These are phyloP conservation scores for Tetrapyrgos nigripes DNA, from an alignment of 1,284 basidiomycete species.

Conservation along the genomic window DNA sequence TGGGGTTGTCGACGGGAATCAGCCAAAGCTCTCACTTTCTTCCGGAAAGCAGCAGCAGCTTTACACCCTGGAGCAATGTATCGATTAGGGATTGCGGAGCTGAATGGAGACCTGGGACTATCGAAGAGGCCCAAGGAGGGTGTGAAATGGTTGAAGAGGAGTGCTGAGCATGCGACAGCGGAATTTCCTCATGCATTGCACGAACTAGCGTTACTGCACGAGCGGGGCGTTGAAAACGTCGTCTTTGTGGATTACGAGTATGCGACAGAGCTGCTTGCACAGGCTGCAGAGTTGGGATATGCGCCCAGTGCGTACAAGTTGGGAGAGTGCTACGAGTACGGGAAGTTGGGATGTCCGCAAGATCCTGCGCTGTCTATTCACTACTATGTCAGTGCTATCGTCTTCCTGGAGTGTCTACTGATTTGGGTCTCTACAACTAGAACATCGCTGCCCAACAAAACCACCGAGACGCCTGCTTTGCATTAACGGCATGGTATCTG, in stretches of 20 bases:
- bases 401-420: background rate
- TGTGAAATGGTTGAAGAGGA: constrained; percentile 98
- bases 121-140: constrained; percentile 92
- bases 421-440: constrained; percentile 47
- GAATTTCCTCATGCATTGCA: constrained; percentile 98
- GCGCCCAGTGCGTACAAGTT: constrained; percentile 95
- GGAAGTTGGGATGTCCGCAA: constrained; percentile 98
- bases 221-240: constrained; percentile 95
- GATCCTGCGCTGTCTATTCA: constrained; percentile 97
- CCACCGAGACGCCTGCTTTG: constrained; percentile 97
- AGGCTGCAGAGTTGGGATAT: constrained; percentile 95
- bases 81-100: constrained; percentile 93
- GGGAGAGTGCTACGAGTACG: constrained; percentile 99
- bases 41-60: constrained; percentile 91
- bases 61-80: constrained; percentile 97
- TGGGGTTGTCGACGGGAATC: constrained; percentile 97
- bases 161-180: constrained; percentile 92
- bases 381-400: constrained; percentile 81
- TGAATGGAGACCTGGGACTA: constrained; percentile 94
- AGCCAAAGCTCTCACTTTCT: constrained; percentile 93
- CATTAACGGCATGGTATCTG: constrained; percentile 98
- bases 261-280: constrained; percentile 91
- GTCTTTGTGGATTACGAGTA: constrained; percentile 97
- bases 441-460: constrained; percentile 98
- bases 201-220: constrained; percentile 94